phyloP scores from a whole-genome alignment of 305 asterid genomes.

The Fraxinus sp. region DNA sequence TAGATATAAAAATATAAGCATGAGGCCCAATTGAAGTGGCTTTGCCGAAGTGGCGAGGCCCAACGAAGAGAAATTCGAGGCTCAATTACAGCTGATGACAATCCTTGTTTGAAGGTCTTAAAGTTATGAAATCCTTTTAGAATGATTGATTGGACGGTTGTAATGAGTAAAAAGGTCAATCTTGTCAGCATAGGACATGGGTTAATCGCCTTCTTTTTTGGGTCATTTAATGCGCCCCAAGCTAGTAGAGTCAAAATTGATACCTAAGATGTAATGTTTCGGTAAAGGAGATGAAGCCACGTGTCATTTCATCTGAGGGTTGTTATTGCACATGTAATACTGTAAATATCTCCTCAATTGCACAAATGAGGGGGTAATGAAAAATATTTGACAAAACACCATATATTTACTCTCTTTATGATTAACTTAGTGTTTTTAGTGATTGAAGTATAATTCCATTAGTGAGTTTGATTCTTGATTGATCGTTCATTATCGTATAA shows the following conservation, averaged over 20 bases:
- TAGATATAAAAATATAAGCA: neutral
- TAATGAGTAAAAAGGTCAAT: neutral
- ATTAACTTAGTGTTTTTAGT: neutral
- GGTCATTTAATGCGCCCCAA: neutral
- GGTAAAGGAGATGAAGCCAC: neutral
- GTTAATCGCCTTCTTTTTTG: neutral
- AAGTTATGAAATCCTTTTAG: neutral
- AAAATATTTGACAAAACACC: neutral
- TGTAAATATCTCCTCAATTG: neutral
- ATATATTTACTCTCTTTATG: no score
- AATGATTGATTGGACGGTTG: neutral
- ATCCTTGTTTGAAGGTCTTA: neutral
- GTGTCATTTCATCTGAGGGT: neutral
- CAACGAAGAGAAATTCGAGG: neutral
- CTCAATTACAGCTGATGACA: neutral
- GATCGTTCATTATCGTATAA: neutral
- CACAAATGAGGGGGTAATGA: neutral
- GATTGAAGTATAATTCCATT: neutral
- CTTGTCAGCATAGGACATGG: neutral
- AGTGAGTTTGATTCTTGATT: neutral
- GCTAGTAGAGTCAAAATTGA: neutral
- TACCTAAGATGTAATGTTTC: neutral
- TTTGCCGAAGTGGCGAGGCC: neutral
- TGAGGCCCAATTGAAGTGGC: neutral
- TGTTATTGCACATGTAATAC: neutral